These are phyloP conservation scores for Ulmus americana DNA, from an alignment of 331 rosid species.

Conservation along the genomic window DNA sequence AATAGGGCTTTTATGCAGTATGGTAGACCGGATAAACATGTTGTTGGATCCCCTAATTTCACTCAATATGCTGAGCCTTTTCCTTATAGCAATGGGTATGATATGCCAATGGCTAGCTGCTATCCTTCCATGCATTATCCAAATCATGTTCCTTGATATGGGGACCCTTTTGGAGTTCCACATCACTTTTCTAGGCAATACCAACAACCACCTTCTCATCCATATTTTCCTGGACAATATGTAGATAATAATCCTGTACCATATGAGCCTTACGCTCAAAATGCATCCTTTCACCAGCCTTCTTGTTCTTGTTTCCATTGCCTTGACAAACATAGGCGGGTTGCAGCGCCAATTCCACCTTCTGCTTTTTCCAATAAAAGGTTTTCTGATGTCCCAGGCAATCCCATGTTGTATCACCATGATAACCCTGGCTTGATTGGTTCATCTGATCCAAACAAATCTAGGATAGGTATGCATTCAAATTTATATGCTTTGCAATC, in stretches of 20 bases:
- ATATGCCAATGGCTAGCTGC: conserved; percentile 38
- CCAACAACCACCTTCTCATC: conserved; percentile 49
- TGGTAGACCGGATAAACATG: conserved; percentile 43
- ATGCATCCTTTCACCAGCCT: conserved; percentile 52
- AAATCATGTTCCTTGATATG: conserved; percentile 49
- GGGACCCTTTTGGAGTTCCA: conserved; percentile 62
- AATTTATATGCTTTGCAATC: conserved; percentile 39
- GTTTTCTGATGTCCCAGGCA: conserved; percentile 45
- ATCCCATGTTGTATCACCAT: conserved; percentile 48
- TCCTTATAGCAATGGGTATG: conserved; percentile 54
- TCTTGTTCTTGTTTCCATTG: conserved; percentile 75
- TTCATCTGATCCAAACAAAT: conserved; percentile 42
- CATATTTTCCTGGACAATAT: conserved; percentile 57
- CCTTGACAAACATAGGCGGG: conserved; percentile 44
- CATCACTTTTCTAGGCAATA: conserved; percentile 44
- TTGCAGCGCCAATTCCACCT: conserved; percentile 45
- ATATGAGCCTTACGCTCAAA: conserved; percentile 46
- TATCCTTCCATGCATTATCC: conserved; percentile 56
- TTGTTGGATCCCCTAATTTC: conserved; percentile 46
- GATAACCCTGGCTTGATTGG: conserved; percentile 47
- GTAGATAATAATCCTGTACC: conserved; percentile 39
- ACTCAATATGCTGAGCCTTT: conserved; percentile 46
- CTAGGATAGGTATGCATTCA: conserved; percentile 44
- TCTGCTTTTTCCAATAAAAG: conserved; percentile 44
- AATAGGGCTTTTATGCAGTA: conserved; percentile 47